Evolutionary conservation across 768 basidiomycete species (phyloP), one percentile per base, ranked within the genome.

Genomic region (Neoboletus subvelutipes): DNA sequence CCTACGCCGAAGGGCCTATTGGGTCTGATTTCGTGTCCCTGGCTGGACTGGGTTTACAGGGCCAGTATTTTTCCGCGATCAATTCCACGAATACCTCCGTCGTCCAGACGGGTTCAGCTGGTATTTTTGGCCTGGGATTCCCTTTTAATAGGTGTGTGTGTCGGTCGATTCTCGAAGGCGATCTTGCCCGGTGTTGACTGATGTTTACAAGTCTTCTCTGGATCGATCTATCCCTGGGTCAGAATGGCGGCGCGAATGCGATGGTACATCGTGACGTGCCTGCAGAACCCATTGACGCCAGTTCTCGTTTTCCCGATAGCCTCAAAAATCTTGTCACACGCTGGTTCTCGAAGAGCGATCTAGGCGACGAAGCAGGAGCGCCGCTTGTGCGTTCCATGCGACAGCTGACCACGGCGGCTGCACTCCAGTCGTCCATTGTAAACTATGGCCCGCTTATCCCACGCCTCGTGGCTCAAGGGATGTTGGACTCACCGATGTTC

Each of bases 91-190:
- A 89, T 59, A 86, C 87, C 2, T 83, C 77, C 22, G 76, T 90
- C 9, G 62, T 78, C 37, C 76, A 80, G 40, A 81, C 79, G 1
- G 82, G 82, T 1, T 76, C 82, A 18, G 78, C 81, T 17, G 90
- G 88, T 3, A 88, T 91, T 41, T 78, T 91, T 54, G 90, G 90
- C 0, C 75, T 90, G 11, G 89, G 90, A 0, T 91, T 91, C 60
- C 87, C 89, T 4, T 67, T 81, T 15, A 86, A 86, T 59, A 90
- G 88, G 88, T 87, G 26, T 15, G 88, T 87, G 26, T 15, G 74
- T 60, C 5, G 13, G 17, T 34, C 48, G 22, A 18, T 52, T 9
- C 37, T 33, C 48, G 22, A 22, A 36, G 7, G 43, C 0, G 24
- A 20, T n/a, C 10, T 40, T 26, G 10, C n/a, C 13, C 6, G 18